A percentile compares a stretch with the other conserved stretches of the same genome.
Conservation (phyloP, 1,284 basidiomycete genomes). For the Abortiporus biennis region DNA sequence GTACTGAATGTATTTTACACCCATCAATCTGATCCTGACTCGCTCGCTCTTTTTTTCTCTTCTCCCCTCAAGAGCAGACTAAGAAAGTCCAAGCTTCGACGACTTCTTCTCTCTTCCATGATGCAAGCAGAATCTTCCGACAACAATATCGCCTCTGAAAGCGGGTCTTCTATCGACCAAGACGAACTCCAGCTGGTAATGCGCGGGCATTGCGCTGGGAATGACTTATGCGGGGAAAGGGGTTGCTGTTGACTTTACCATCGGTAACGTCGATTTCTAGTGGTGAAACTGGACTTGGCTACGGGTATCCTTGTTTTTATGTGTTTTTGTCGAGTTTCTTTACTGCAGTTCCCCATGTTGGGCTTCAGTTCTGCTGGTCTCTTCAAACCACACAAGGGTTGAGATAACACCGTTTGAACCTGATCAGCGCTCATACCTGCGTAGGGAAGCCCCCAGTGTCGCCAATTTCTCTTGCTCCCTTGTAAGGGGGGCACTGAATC, state of each 20-base stretch:
- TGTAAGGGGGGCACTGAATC: slow-evolving; percentile 30
- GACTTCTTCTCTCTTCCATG: background rate
- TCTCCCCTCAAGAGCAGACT: slow-evolving; percentile 2
- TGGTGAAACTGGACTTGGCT: slow-evolving; percentile 70
- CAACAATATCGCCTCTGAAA: slow-evolving; percentile 13
- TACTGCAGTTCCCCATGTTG: slow-evolving; percentile 16
- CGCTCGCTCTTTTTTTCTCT: slow-evolving; percentile 10
- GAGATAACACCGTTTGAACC: slow-evolving; percentile 94
- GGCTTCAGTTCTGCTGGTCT: background rate
- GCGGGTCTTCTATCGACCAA: slow-evolving; percentile 32
- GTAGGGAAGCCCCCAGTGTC: slow-evolving; percentile 87
- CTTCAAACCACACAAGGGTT: slow-evolving; percentile 46
- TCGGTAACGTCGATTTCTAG: slow-evolving; percentile 70
- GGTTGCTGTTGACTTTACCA: slow-evolving; percentile 31
- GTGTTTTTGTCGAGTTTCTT: slow-evolving; percentile 17
- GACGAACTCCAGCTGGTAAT: slow-evolving; percentile 65
- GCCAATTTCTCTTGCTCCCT: slow-evolving; percentile 36
- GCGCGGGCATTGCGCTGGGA: slow-evolving; percentile 18
- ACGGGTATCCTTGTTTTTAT: slow-evolving; percentile 69
- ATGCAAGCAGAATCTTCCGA: background rate
- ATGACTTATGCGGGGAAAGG: slow-evolving; percentile 25
- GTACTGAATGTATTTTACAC: slow-evolving; percentile 23
- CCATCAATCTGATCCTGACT: slow-evolving; percentile 7
- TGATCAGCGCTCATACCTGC: slow-evolving; percentile 94
- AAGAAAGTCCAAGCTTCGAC: too few species aligned